Evolutionary conservation across 2,329 filamentous ascomycete species (phyloP).

Genomic region (Ambrosiella beaveri): DNA sequence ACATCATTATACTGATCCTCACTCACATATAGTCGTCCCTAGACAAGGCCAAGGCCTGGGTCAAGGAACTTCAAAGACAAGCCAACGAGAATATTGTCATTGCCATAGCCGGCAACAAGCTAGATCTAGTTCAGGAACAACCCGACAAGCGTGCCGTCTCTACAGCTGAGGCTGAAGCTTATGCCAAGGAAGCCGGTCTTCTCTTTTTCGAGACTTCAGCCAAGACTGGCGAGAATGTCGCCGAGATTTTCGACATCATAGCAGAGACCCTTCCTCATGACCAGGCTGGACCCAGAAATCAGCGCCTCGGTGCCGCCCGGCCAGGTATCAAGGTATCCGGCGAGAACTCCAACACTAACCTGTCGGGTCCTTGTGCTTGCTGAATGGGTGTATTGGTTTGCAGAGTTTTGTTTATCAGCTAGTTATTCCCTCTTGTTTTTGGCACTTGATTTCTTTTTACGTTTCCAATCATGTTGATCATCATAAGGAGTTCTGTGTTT

Average conservation of each 20-base stretch:
- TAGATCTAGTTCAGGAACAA: slow-evolving; percentile 85
- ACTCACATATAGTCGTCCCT: slow-evolving; percentile 54
- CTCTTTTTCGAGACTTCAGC: slow-evolving; percentile 98
- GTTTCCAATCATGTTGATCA: neutral
- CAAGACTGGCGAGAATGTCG: slow-evolving; percentile 92
- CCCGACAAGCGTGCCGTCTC: slow-evolving; percentile 89
- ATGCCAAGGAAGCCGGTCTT: slow-evolving; percentile 80
- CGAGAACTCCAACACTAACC: slow-evolving; percentile 40
- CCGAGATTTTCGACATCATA: slow-evolving; percentile 90
- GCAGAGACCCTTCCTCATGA: slow-evolving; percentile 95
- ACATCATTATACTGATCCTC: slow-evolving; percentile 14
- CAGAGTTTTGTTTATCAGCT: neutral
- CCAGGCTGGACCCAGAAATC: slow-evolving; percentile 80
- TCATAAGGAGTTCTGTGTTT: neutral
- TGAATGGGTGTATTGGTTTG: slow-evolving; percentile 19
- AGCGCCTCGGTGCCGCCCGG: slow-evolving; percentile 43
- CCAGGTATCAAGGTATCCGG: slow-evolving; percentile 39
- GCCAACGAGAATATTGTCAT: slow-evolving; percentile 99
- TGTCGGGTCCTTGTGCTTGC: slow-evolving; percentile 38
- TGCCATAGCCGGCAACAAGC: slow-evolving; percentile 90
- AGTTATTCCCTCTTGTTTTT: neutral
- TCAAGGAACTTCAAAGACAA: slow-evolving; percentile 95
- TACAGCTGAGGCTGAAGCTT: slow-evolving; percentile 82
- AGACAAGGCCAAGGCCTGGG: slow-evolving; percentile 98
- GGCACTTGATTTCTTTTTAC: neutral